phyloP scores from a whole-genome alignment of 2,329 filamentous ascomycete genomes.

The Aspergillus transmontanensis region DNA sequence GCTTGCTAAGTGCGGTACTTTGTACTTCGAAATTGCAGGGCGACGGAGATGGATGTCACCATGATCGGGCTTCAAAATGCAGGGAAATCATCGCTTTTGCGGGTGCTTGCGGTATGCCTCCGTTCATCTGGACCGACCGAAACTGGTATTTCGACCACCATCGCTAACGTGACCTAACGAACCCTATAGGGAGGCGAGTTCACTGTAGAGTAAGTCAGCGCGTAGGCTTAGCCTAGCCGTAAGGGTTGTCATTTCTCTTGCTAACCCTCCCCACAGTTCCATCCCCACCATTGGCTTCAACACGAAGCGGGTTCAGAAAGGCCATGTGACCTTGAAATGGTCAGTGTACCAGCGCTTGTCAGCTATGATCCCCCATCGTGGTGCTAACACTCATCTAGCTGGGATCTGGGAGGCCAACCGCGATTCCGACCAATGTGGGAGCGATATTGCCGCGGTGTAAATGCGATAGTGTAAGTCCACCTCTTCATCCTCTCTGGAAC shows the following conservation, averaged over 20 bases:
- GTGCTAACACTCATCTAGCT: conserved; percentile 53
- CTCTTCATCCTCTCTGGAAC: background rate
- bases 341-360: conserved; percentile 40
- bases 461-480: conserved; percentile 78
- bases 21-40: conserved; percentile 60
- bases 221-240: conserved; percentile 12
- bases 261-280: conserved; percentile 63
- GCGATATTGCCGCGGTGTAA: conserved; percentile 94
- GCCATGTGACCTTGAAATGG: conserved; percentile 98
- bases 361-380: conserved; percentile 8
- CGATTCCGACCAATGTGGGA: conserved; percentile 99
- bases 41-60: conserved; percentile 99
- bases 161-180: conserved; percentile 20
- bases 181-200: conserved; percentile 85
- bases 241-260: conserved; percentile 13
- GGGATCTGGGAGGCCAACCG: conserved; percentile 96
- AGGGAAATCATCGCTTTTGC: conserved; percentile 91
- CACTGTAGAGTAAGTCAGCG: conserved; percentile 84
- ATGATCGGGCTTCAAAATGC: conserved; percentile 99
- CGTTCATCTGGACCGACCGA: background rate
- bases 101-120: conserved; percentile 85
- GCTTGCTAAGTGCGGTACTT: conserved; percentile 21
- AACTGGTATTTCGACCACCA: conserved; percentile 16
- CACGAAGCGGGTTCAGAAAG: conserved; percentile 96
- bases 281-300: conserved; percentile 99